A percentile compares a stretch with the other conserved stretches of the same genome.
phyloP scores from a whole-genome alignment of 164 flowering plant species.

The Brasenia schreberi region DNA sequence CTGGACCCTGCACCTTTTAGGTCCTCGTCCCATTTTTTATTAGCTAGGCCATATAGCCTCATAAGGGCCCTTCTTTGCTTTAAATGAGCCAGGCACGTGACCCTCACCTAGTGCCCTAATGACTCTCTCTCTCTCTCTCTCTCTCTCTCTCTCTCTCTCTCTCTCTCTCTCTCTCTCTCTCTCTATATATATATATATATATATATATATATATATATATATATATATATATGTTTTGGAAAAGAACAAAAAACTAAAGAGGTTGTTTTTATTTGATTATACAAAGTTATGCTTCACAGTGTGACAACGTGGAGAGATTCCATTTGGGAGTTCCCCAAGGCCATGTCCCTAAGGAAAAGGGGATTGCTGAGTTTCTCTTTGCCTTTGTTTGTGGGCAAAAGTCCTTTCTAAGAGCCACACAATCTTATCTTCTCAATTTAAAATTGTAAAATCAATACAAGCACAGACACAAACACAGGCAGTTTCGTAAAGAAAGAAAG shows the following conservation, averaged over 20 bases:
- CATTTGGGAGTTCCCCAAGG: slow-evolving; percentile 31
- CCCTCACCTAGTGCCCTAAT: neutral
- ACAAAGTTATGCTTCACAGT: neutral
- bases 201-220: too few species aligned
- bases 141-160: neutral
- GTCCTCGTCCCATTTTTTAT: too few species aligned
- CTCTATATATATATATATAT: too few species aligned
- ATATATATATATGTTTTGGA: too few species aligned
- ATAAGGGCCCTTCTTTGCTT: neutral
- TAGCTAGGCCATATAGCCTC: neutral
- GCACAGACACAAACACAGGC: too few species aligned
- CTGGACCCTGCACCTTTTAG: too few species aligned
- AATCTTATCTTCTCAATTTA: neutral
- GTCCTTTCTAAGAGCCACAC: neutral
- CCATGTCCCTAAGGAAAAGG: slow-evolving; percentile 37
- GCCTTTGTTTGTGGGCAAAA: slow-evolving; percentile 5
- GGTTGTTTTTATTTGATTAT: neutral
- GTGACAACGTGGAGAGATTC: slow-evolving; percentile 41
- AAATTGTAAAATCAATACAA: too few species aligned
- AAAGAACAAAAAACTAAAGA: neutral
- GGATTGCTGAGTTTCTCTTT: slow-evolving; percentile 2
- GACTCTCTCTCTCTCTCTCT: neutral
- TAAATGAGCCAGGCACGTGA: neutral
- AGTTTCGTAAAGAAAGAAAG: too few species aligned
- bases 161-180: slow-evolving; percentile 1